Percentiles rank a stretch among this genome's conserved stretches.
phyloP scores from a whole-genome alignment of 495 filamentous ascomycete species.

The Tuber magnatum region DNA sequence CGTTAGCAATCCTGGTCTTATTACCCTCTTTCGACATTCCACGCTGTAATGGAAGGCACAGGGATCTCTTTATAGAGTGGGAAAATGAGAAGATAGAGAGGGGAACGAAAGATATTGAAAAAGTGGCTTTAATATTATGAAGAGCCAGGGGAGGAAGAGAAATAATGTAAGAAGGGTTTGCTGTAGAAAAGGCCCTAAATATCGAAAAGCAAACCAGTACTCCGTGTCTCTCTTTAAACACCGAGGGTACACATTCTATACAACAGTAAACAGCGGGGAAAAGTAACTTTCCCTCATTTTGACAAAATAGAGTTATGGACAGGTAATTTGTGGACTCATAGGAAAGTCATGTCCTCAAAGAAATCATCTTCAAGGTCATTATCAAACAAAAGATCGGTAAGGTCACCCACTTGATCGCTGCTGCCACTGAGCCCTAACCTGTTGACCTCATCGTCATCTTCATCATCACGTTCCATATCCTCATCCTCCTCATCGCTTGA shows the following conservation, averaged over 20 bases:
- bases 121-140: constrained; percentile 19
- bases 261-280: constrained; percentile 1
- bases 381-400: constrained; percentile 40
- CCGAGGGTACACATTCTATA: not conserved
- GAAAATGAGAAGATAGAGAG: constrained; percentile 11
- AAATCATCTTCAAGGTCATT: constrained; percentile 40
- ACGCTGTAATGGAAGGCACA: constrained; percentile 23
- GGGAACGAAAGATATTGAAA: constrained; percentile 6
- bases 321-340: constrained; percentile 29
- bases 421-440: constrained; percentile 38
- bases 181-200: not conserved
- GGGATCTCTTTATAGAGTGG: constrained; percentile 25
- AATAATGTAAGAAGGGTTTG: not conserved
- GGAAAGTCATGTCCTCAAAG: constrained; percentile 38
- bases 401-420: constrained; percentile 42
- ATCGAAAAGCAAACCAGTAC: not conserved
- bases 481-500: constrained; percentile 96
- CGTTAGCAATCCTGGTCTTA: constrained; percentile 30
- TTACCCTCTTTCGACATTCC: not conserved
- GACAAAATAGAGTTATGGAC: constrained; percentile 28
- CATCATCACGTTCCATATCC: constrained; percentile 82
- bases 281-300: not conserved
- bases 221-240: constrained; percentile 2
- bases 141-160: constrained; percentile 19
- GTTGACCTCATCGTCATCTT: constrained; percentile 51